Base-by-base conservation (phyloP, 495 filamentous ascomycete genomes). In the Podospora conica region DNA sequence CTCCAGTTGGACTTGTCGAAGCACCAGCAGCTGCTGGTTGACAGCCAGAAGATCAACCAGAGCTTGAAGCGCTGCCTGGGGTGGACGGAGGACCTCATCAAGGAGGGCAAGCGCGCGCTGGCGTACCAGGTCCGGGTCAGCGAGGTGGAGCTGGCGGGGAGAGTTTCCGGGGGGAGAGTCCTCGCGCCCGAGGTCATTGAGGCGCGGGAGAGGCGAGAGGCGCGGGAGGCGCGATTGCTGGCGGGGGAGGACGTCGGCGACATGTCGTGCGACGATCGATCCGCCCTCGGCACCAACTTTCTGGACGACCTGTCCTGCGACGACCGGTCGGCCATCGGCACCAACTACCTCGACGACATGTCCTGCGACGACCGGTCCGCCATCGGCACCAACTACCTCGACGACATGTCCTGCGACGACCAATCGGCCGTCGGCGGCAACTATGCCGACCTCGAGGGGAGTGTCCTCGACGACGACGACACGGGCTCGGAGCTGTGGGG, bases 1-100 rank as follows among this genome's bases (percentile, higher is more conserved):
- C 81, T 97, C 23, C 83, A 87, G 63, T 78, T 96, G 20, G 95
- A 99, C 75, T 83, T 99, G 12, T 84, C 88, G 7, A 92, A 91
- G 71, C 95, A 99, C 72, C 91, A 92, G 65, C 89, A 93, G 69
- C 80, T 98, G 2, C 84, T 98, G 4, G 77, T 90, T 23, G 93
- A 96, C 74, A 93, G 89, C 64, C 91, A 96, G 71, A 94, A 90
- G 75, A 91, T 98, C 79, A 98, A 98, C 74, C 90, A 95, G 70
- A 94, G 90, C 70, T 81, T 99, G 3, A 93, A 91, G 73, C 84
- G 92, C 27, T 99, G 95, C 74, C 81, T 96, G 23, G 85, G 84
- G 23, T 91, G 90, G 84, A 92, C 93, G 0, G 95, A 99, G 69
- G 88, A 90, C 65, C 82, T 99, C 48, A 96, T 99, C 70, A 87